These are phyloP conservation scores for Cyclotella cryptica DNA, from an alignment of 108 stramenopile species.

Conservation along the genomic window DNA sequence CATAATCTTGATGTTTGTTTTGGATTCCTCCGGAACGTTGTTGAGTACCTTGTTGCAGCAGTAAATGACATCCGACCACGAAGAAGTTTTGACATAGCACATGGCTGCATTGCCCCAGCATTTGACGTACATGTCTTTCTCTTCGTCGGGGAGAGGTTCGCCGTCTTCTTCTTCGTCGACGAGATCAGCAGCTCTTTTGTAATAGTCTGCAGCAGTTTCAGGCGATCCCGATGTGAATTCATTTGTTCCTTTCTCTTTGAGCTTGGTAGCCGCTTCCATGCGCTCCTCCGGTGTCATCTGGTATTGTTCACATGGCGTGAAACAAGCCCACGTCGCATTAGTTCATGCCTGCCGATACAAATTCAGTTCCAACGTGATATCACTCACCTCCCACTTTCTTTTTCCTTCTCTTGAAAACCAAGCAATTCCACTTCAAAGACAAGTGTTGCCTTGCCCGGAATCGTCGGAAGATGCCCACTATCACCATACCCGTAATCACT, in stretches of 20 bases:
- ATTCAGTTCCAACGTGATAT: neutral
- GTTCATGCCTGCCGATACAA: neutral
- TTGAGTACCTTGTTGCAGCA: slow-evolving; percentile 83
- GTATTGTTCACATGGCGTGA: neutral
- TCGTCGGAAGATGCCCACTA: slow-evolving; percentile 87
- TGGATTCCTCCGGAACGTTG: slow-evolving; percentile 67
- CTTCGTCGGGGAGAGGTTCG: slow-evolving; percentile 76
- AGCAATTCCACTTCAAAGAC: slow-evolving; percentile 97
- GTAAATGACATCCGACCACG: slow-evolving; percentile 82
- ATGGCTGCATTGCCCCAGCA: slow-evolving; percentile 93
- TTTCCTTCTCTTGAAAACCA: slow-evolving; percentile 84
- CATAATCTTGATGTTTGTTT: slow-evolving; percentile 88
- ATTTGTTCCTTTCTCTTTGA: slow-evolving; percentile 87
- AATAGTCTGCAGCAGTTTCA: slow-evolving; percentile 77
- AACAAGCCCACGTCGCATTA: neutral
- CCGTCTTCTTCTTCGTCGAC: slow-evolving; percentile 83
- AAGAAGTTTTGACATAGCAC: slow-evolving; percentile 84
- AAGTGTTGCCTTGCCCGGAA: slow-evolving; percentile 86
- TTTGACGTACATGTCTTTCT: slow-evolving; percentile 71
- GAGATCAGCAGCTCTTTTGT: slow-evolving; percentile 80
- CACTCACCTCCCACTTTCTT: slow-evolving; percentile 78
- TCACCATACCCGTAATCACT: slow-evolving; percentile 95
- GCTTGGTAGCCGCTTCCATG: slow-evolving; percentile 71
- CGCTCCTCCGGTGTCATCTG: slow-evolving; percentile 83
- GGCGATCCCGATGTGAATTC: slow-evolving; percentile 84